Percentiles rank a stretch among this genome's conserved stretches.
Evolutionary conservation across 2,329 filamentous ascomycete species (phyloP).

Genomic region (Neonectria ditissima): DNA sequence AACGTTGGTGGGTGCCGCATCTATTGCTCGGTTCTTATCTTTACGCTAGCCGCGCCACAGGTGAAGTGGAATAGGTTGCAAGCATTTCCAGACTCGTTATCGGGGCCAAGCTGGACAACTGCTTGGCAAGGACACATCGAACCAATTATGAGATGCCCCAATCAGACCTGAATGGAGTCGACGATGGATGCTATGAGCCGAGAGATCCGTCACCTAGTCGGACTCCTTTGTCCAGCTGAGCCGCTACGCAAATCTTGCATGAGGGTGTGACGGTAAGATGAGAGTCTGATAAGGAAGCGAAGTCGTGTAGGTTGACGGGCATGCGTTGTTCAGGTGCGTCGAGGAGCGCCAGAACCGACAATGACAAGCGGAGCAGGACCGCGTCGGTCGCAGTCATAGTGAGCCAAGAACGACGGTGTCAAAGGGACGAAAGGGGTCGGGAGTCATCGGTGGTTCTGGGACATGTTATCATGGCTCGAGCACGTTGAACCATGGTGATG

Average conservation of each 20-base stretch:
- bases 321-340: slow-evolving; percentile 10
- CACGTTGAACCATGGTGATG: background rate
- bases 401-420: slow-evolving; percentile 4
- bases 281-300: slow-evolving; percentile 21
- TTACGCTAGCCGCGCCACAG: slow-evolving; percentile 36
- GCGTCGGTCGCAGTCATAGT: background rate
- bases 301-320: background rate
- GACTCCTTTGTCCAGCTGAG: slow-evolving; percentile 11
- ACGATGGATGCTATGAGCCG: slow-evolving; percentile 12
- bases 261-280: slow-evolving; percentile 9
- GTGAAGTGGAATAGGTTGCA: slow-evolving; percentile 15
- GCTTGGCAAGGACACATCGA: slow-evolving; percentile 7
- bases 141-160: slow-evolving; percentile 20
- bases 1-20: slow-evolving; percentile 7
- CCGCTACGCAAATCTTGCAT: slow-evolving; percentile 19
- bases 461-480: background rate
- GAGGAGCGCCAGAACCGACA: background rate
- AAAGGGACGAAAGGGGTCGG: background rate
- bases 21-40: slow-evolving; percentile 35
- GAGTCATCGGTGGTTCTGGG: slow-evolving; percentile 6
- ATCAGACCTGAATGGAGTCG: background rate
- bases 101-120: slow-evolving; percentile 22
- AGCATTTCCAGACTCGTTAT: slow-evolving; percentile 24
- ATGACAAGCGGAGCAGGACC: background rate
- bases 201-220: slow-evolving; percentile 16